These are phyloP conservation scores for Thymus mandschuricus DNA, from an alignment of 257 asterid species.

Conservation along the genomic window DNA sequence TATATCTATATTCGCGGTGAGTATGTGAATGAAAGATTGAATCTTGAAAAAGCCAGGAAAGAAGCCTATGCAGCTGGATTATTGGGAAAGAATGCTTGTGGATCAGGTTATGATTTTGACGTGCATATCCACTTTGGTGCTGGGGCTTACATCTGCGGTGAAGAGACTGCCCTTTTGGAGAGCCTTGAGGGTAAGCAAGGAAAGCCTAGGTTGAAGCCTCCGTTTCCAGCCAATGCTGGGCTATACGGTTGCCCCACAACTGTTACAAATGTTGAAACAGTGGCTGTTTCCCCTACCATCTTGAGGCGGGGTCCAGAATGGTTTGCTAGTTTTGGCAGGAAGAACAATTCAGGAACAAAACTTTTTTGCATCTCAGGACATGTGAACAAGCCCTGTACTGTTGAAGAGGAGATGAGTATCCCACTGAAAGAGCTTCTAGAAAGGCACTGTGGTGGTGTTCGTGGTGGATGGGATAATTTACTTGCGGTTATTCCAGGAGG, in stretches of 20 bases:
- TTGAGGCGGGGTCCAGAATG: conserved; percentile 98
- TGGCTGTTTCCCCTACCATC: conserved; percentile 97
- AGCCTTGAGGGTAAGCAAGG: conserved; percentile 99
- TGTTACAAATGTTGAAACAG: conserved; percentile 96
- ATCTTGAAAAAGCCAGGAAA: conserved; percentile 84
- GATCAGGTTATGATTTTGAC: conserved; percentile 94
- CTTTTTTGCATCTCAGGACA: conserved; percentile 95
- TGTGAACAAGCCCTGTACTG: conserved; percentile 97
- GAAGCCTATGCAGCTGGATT: conserved; percentile 93
- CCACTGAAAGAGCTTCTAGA: conserved; percentile 88
- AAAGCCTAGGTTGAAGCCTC: conserved; percentile 97
- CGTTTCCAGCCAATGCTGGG: conserved; percentile 97
- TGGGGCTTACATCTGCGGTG: conserved; percentile 98
- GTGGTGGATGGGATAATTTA: conserved; percentile 98
- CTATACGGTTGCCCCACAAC: conserved; percentile 98
- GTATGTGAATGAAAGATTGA: conserved; percentile 88
- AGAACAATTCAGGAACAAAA: conserved; percentile 92
- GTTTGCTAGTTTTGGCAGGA: conserved; percentile 97
- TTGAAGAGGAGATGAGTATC: conserved; percentile 99
- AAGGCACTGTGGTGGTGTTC: conserved; percentile 96
- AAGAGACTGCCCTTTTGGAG: conserved; percentile 98
- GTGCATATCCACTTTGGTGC: conserved; percentile 97
- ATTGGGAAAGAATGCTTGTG: conserved; percentile 96
- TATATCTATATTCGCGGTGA: conserved; percentile 97
- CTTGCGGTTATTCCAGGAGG: conserved; percentile 98